Conservation (phyloP, 2,329 filamentous ascomycete species). For the Aspergillus melleus region DNA sequence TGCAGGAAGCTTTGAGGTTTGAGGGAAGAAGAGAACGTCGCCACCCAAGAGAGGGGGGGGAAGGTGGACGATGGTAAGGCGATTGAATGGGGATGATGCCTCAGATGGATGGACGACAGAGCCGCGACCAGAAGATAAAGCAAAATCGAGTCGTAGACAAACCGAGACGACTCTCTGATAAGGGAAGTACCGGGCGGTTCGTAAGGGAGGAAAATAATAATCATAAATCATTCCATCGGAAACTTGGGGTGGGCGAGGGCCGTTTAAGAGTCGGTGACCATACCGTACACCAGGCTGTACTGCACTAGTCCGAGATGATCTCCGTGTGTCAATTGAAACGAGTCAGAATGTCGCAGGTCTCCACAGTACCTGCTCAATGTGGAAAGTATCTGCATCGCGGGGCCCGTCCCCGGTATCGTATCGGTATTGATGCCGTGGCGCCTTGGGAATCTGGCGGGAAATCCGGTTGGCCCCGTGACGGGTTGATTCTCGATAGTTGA, state of each 20-base stretch:
- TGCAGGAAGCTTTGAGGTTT: neutral
- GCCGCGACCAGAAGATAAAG: slow-evolving; percentile 17
- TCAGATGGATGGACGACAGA: slow-evolving; percentile 5
- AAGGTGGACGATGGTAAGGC: slow-evolving; percentile 7
- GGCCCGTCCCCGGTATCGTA: slow-evolving; percentile 21
- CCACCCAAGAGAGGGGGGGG: slow-evolving; percentile 6
- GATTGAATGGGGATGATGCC: slow-evolving; percentile 7
- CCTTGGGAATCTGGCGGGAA: slow-evolving; percentile 11
- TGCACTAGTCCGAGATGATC: slow-evolving; percentile 3
- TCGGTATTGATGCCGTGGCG: slow-evolving; percentile 17
- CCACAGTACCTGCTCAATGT: neutral
- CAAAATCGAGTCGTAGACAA: slow-evolving; percentile 8
- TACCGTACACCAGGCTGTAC: slow-evolving; percentile 7
- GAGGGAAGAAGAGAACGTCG: slow-evolving; percentile 21
- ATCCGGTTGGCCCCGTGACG: slow-evolving; percentile 16
- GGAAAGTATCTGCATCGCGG: slow-evolving; percentile 7
- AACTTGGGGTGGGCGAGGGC: slow-evolving; percentile 13
- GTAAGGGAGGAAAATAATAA: slow-evolving; percentile 22
- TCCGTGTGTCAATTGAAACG: neutral
- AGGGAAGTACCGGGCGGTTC: neutral
- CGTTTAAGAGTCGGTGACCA: slow-evolving; percentile 7
- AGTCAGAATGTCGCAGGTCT: neutral
- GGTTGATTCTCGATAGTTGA: neutral
- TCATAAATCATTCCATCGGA: slow-evolving; percentile 16
- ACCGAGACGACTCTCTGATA: slow-evolving; percentile 9